These are phyloP conservation scores for Kazachstania kunashirensis DNA, from an alignment of 805 yeast species.

Conservation along the genomic window DNA sequence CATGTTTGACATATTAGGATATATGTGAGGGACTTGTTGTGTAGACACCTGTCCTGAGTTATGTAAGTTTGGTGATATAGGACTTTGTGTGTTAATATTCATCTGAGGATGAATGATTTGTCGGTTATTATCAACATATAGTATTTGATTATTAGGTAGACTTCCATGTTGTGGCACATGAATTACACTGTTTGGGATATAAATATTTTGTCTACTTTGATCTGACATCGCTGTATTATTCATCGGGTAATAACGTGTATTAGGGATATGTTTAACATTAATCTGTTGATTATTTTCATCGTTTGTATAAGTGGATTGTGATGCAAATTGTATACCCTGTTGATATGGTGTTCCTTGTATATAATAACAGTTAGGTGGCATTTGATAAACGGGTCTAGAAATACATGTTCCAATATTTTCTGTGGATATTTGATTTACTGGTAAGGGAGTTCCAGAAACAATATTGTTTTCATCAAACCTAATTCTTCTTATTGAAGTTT, in stretches of 20 bases:
- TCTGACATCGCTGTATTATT: neutral
- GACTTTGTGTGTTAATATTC: neutral
- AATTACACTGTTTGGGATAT: neutral
- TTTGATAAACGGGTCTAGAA: neutral
- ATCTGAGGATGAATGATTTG: neutral
- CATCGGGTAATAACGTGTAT: neutral
- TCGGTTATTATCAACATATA: neutral
- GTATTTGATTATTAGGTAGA: neutral
- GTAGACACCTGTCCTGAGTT: no score
- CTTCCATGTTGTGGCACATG: neutral
- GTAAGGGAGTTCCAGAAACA: neutral
- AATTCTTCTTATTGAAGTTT: no score
- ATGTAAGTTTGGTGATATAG: no score
- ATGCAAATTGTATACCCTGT: neutral
- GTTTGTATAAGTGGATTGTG: neutral
- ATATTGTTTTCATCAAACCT: no score
- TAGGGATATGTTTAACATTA: neutral
- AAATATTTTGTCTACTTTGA: neutral
- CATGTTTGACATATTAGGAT: no score
- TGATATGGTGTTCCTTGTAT: neutral
- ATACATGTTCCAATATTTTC: neutral
- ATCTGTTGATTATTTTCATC: neutral
- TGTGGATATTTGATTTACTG: neutral
- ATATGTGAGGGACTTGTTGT: no score
- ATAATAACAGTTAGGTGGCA: neutral